A percentile compares a stretch with the other conserved stretches of the same genome.
These are phyloP conservation scores for Trametes versicolor DNA, from an alignment of 1,284 basidiomycete species.

Conservation along the genomic window DNA sequence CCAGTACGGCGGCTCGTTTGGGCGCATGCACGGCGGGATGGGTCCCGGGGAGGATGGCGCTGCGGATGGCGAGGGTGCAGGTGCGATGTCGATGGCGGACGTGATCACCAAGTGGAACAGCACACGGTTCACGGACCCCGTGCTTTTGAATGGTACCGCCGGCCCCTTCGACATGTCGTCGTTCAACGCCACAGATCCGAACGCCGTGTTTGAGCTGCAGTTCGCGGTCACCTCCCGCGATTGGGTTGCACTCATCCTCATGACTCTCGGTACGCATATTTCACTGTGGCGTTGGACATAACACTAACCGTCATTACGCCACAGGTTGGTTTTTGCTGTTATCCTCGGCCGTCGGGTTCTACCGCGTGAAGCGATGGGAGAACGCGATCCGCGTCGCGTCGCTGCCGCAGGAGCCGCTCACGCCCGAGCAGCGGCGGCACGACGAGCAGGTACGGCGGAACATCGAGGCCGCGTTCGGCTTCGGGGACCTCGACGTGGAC, in stretches of 20 bases:
- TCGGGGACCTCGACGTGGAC: slow-evolving; percentile 42
- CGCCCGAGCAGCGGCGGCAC: slow-evolving; percentile 55
- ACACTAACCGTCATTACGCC: background rate
- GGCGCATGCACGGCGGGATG: slow-evolving; percentile 35
- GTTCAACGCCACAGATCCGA: slow-evolving; percentile 31
- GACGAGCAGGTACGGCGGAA: slow-evolving; percentile 58
- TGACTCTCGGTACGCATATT: slow-evolving; percentile 75
- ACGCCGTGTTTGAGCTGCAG: slow-evolving; percentile 30
- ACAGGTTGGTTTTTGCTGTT: slow-evolving; percentile 90
- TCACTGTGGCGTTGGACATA: slow-evolving; percentile 8
- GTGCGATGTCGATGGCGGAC: slow-evolving; percentile 12
- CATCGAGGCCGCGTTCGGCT: slow-evolving; percentile 58
- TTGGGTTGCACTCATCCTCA: slow-evolving; percentile 91
- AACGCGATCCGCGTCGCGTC: slow-evolving; percentile 62
- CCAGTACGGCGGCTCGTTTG: slow-evolving; percentile 37
- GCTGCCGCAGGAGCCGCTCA: slow-evolving; percentile 42
- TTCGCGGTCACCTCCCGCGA: slow-evolving; percentile 61
- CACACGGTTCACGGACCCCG: slow-evolving; percentile 8
- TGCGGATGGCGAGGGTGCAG: background rate
- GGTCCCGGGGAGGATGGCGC: slow-evolving; percentile 28
- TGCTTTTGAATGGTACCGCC: background rate
- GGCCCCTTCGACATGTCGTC: background rate
- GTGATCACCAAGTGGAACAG: slow-evolving; percentile 21
- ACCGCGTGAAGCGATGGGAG: slow-evolving; percentile 87
- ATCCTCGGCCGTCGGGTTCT: slow-evolving; percentile 82